phyloP scores from a whole-genome alignment of 75 land plant species.

The Sequoiadendron giganteum region DNA sequence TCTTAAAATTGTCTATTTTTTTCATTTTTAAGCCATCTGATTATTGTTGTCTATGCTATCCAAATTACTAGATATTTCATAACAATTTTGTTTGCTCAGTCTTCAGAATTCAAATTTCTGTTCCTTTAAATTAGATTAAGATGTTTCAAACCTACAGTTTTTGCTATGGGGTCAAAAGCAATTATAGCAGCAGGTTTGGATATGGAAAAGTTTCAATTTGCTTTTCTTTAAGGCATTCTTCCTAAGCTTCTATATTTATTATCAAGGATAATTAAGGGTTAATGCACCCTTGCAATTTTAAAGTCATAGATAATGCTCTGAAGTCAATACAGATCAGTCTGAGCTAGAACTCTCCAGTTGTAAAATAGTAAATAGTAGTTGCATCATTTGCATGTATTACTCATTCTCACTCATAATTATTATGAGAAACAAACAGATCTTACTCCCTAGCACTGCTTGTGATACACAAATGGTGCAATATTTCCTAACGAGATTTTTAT shows the following conservation, averaged over 20 bases:
- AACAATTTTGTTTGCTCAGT: neutral
- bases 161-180: neutral
- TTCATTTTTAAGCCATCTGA: neutral
- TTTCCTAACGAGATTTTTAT: neutral
- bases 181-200: neutral
- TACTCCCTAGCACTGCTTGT: neutral
- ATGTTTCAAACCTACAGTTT: neutral
- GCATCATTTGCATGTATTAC: neutral
- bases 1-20: too few species aligned
- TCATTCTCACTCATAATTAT: neutral
- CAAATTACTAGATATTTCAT: neutral
- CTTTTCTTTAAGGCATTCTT: neutral
- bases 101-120: neutral
- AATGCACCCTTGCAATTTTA: neutral
- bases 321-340: neutral
- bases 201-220: neutral
- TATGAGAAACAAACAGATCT: neutral
- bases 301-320: neutral
- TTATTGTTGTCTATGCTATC: neutral
- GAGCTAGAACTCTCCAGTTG: neutral
- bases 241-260: neutral
- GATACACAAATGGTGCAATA: neutral
- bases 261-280: neutral
- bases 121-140: neutral
- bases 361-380: neutral